phyloP scores from a whole-genome alignment of 2,329 filamentous ascomycete species.

The Dothiorella sarmentorum region DNA sequence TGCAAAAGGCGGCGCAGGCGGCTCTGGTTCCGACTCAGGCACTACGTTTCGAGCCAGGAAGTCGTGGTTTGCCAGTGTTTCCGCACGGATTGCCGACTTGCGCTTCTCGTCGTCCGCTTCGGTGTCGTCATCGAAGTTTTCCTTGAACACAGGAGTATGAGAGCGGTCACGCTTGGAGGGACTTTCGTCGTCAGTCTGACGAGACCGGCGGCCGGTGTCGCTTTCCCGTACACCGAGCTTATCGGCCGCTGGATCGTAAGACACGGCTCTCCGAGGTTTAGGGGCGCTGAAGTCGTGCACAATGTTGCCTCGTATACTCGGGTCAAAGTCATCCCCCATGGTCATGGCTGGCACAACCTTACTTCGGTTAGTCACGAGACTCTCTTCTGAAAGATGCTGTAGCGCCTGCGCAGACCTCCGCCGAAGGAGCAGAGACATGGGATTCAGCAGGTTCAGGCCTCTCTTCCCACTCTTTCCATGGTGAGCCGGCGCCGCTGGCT shows the following conservation, averaged over 20 bases:
- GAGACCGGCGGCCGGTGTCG: not conserved
- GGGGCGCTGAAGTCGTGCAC: conserved; percentile 65
- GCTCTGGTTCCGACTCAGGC: conserved; percentile 4
- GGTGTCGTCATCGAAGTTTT: conserved; percentile 54
- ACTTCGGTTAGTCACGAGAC: conserved; percentile 48
- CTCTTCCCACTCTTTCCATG: conserved; percentile 43
- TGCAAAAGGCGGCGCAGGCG: conserved; percentile 7
- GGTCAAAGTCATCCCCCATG: conserved; percentile 58
- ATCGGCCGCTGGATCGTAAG: not conserved
- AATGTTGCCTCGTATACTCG: conserved; percentile 59
- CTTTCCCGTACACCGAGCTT: conserved; percentile 15
- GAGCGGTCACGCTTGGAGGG: conserved; percentile 38
- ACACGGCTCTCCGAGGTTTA: conserved; percentile 29
- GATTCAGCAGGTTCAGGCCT: conserved; percentile 56
- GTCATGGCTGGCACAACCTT: conserved; percentile 45
- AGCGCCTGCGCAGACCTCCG: conserved; percentile 53
- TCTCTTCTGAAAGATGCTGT: conserved; percentile 47
- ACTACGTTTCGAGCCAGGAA: conserved; percentile 35
- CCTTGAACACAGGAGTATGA: conserved; percentile 58
- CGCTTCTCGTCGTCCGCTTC: conserved; percentile 40
- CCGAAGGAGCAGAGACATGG: conserved; percentile 58
- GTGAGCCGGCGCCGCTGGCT: conserved; percentile 23
- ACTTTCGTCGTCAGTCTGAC: conserved; percentile 26
- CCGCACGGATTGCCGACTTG: conserved; percentile 44
- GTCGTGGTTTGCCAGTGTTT: conserved; percentile 46